Evolutionary conservation across 805 yeast species (phyloP), one percentile per base, ranked within the genome.

Genomic region (Kuraishia piskuri): DNA sequence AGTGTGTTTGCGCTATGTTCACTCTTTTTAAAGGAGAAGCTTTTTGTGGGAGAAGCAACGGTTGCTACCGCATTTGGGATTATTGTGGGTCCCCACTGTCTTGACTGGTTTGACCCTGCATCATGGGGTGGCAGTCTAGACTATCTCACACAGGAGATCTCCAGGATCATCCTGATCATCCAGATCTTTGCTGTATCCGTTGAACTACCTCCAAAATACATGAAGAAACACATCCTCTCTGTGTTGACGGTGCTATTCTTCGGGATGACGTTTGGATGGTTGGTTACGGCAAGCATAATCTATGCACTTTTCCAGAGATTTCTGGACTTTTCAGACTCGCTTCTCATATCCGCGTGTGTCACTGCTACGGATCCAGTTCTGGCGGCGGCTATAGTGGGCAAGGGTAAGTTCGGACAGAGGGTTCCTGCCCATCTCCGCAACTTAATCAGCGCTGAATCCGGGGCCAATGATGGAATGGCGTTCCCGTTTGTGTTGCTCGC

Each of bases 321-420:
- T 8, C 73, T 90, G 54, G 72, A 78, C 53, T 89, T 90, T 71
- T 67, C 87, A 21, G 88, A 83, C 50, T 84, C 89, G 2, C 75
- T 90, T 37, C 75, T 85, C 50, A 82, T 90, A 1, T 79, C 91
- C 31, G 96, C 96, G 1, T 90, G 96, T 66, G 83, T 90, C 49
- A 91, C 97, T 0, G 97, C 97, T 1, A 91, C 97, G 0, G 97
- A 90, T 69, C 97, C 97, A 6, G 94, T 90, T 46, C 75, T 90
- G 63, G 96, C 97, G 1, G 94, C 96, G 19, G 96, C 97, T 2
- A 96, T 90, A 44, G 96, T 90, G 10, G 96, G 96, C 67, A 90
- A 88, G 61, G 96, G 96, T 59, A 88, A 88, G 64, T 90, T 90
- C 66, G 96, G 96, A 14, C 81, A 80, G 62, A 79, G 96, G 53